Evolutionary conservation across 768 basidiomycete species (phyloP).

Genomic region (Leccinum ochraceum): DNA sequence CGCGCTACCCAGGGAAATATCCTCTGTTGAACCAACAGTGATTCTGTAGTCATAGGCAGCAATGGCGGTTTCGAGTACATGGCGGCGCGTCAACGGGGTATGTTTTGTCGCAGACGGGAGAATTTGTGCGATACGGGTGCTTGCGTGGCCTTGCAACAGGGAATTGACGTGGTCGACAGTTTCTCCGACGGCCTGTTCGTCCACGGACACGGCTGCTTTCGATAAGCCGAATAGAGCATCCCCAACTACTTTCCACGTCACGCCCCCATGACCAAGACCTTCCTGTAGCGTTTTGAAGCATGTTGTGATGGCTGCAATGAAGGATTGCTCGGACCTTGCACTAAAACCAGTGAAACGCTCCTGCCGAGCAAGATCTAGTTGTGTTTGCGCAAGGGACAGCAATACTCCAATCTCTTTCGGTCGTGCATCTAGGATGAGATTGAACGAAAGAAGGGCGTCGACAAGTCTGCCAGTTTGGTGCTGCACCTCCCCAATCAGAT

Average conservation of each 20-base stretch:
- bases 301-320: conserved; percentile 57
- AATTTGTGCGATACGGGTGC: conserved; percentile 43
- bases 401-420: conserved; percentile 74
- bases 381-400: conserved; percentile 67
- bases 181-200: conserved; percentile 41
- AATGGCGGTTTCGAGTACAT: conserved; percentile 53
- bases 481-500: conserved; percentile 84
- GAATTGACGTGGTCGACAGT: conserved; percentile 37
- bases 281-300: conserved; percentile 50
- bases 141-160: conserved; percentile 41
- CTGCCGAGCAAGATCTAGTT: conserved; percentile 67
- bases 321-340: conserved; percentile 72
- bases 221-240: conserved; percentile 77
- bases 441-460: conserved; percentile 71
- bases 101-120: conserved; percentile 33
- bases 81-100: conserved; percentile 31
- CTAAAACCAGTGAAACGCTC: conserved; percentile 72
- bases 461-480: conserved; percentile 71
- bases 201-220: conserved; percentile 46
- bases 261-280: conserved; percentile 62
- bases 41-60: conserved; percentile 63
- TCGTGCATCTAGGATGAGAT: conserved; percentile 51
- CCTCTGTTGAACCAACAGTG: conserved; percentile 54
- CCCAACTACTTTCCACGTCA: conserved; percentile 82
- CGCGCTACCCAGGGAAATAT: conserved; percentile 52